phyloP scores from a whole-genome alignment of 2,329 filamentous ascomycete species.

The Fusarium sp. region DNA sequence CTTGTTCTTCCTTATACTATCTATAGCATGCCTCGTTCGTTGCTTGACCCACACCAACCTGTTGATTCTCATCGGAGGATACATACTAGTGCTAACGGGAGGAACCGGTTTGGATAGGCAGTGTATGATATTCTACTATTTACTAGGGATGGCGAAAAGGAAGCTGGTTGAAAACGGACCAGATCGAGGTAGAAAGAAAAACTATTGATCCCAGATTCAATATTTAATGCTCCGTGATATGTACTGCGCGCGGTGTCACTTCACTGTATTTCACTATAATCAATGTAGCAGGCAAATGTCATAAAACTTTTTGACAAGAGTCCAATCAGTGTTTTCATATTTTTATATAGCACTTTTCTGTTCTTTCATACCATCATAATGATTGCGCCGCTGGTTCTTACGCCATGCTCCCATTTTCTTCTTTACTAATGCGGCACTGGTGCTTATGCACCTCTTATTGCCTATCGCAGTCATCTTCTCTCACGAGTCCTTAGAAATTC shows the following conservation, averaged over 20 bases:
- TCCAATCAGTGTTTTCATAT: constrained; percentile 3
- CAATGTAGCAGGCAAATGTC: neutral
- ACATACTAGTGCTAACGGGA: constrained; percentile 1
- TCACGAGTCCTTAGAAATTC: neutral
- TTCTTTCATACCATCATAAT: constrained; percentile 4
- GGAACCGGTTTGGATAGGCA: constrained; percentile 33
- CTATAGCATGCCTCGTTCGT: neutral
- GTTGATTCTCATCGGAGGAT: constrained; percentile 11
- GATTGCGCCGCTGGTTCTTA: neutral
- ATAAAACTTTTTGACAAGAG: neutral
- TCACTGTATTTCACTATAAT: neutral
- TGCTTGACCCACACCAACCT: constrained; percentile 16
- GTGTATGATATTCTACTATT: constrained; percentile 14
- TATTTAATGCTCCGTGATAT: neutral
- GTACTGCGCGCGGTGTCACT: neutral
- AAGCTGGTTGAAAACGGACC: constrained; percentile 12
- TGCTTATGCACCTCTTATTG: neutral
- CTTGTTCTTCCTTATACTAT: constrained; percentile 11
- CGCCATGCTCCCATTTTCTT: neutral
- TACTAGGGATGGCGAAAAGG: constrained; percentile 6
- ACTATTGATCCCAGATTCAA: constrained; percentile 19
- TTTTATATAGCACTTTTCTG: constrained; percentile 22
- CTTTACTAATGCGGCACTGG: neutral
- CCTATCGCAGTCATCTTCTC: neutral
- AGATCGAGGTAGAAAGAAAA: constrained; percentile 33